phyloP scores from a whole-genome alignment of 1,139 yeast species.

The Pichia sp. region DNA sequence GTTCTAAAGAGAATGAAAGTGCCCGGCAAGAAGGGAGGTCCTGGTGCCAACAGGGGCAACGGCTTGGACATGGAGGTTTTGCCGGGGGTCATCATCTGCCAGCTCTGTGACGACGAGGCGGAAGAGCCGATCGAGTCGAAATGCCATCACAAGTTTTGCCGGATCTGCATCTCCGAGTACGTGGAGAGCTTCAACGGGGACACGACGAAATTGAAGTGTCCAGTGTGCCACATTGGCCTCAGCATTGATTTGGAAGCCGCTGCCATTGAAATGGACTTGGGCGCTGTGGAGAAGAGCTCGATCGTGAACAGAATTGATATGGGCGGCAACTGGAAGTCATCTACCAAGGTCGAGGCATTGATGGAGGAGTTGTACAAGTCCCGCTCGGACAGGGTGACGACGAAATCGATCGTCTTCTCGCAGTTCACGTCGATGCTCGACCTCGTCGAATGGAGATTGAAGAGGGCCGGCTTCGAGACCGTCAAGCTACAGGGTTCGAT shows the following conservation, averaged over 20 bases:
- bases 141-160: conserved; percentile 89
- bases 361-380: conserved; percentile 87
- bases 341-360: conserved; percentile 93
- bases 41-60: conserved; percentile 7
- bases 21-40: conserved; percentile 14
- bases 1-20: conserved; percentile 58
- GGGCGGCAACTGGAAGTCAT: conserved; percentile 85
- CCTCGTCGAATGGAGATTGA: conserved; percentile 89
- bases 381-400: conserved; percentile 81
- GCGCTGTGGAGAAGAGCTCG: conserved; percentile 65
- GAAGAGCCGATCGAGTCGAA: conserved; percentile 94
- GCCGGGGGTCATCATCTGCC: conserved; percentile 75
- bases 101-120: conserved; percentile 94
- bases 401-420: conserved; percentile 92
- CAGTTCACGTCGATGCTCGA: conserved; percentile 97
- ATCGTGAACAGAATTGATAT: conserved; percentile 85
- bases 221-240: conserved; percentile 90
- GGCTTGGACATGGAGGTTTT: conserved; percentile 10
- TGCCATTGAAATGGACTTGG: conserved; percentile 70
- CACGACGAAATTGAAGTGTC: conserved; percentile 65
- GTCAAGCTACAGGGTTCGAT: conserved; percentile 93
- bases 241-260: conserved; percentile 89
- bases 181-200: conserved; percentile 75
- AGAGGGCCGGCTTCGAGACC: conserved; percentile 89
- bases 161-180: conserved; percentile 87